phyloP scores from a whole-genome alignment of 139 green algal genomes.

The Chlamydomonas schloesseri region DNA sequence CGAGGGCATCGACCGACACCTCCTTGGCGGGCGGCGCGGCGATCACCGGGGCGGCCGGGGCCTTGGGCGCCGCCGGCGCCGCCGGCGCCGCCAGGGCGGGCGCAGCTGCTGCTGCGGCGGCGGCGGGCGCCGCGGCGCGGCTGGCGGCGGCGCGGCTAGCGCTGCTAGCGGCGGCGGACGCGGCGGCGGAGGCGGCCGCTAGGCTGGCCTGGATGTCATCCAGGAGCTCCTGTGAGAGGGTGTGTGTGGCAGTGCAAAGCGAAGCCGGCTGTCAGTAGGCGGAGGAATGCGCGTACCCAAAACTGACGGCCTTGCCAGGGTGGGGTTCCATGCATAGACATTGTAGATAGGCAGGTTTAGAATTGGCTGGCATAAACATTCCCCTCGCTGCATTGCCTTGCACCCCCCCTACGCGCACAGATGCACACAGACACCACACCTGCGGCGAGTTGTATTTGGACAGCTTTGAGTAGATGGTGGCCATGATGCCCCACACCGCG shows the following conservation, averaged over 20 bases:
- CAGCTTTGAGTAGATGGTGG: slow-evolving; percentile 31
- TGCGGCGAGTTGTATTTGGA: slow-evolving; percentile 22
- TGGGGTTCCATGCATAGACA: too few relatives aligned
- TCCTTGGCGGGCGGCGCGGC: background rate
- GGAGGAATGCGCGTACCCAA: background rate
- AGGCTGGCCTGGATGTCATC: slow-evolving; percentile 19
- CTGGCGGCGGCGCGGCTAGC: background rate
- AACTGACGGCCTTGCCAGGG: too few relatives aligned
- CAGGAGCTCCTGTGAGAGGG: slow-evolving; percentile 1
- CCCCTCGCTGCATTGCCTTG: background rate
- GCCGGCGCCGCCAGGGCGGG: background rate
- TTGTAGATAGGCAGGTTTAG: too few relatives aligned
- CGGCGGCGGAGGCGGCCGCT: background rate
- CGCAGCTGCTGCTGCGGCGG: background rate
- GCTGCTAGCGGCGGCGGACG: background rate
- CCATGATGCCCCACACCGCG: slow-evolving; percentile 31
- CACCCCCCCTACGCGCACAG: background rate
- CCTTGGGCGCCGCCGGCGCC: background rate
- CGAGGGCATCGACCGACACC: background rate
- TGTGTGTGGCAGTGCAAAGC: too few relatives aligned
- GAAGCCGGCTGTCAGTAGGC: background rate
- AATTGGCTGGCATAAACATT: background rate
- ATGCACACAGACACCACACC: background rate
- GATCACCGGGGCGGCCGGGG: background rate
- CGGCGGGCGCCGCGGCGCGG: background rate